phyloP scores from a whole-genome alignment of 352 stramenopile species.

The Stramenopiles sp. region DNA sequence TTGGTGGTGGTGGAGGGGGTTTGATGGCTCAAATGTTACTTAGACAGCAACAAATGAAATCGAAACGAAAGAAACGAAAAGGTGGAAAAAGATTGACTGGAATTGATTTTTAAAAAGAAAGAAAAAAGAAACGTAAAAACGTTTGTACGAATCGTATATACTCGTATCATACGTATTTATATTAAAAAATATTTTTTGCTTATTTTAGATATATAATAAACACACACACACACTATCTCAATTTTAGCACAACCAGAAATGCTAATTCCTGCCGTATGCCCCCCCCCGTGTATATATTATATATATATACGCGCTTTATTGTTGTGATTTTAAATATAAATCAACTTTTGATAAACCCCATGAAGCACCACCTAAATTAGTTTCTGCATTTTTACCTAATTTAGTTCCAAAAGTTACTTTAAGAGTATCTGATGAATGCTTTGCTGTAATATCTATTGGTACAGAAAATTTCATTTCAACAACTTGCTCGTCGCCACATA shows the following conservation, averaged over 20 bases:
- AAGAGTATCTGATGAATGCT: background rate
- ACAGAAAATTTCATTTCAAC: constrained; percentile 8
- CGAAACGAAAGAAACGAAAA: background rate
- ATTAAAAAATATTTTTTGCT: too few species aligned
- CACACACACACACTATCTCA: background rate
- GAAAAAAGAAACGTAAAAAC: too few species aligned
- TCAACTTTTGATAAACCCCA: background rate
- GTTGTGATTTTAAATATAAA: background rate
- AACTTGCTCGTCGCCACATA: constrained; percentile 5
- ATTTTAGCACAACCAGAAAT: background rate
- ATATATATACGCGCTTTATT: background rate
- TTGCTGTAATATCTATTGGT: background rate
- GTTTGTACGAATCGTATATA: too few species aligned
- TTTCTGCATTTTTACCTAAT: constrained; percentile 9
- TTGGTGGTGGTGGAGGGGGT: background rate
- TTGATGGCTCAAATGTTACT: background rate
- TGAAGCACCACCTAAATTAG: constrained; percentile 7
- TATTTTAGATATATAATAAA: background rate
- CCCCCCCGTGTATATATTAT: background rate
- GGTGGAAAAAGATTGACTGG: background rate
- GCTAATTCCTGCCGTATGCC: too few species aligned
- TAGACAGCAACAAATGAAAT: background rate
- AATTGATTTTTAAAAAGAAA: background rate
- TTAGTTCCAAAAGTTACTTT: constrained; percentile 9
- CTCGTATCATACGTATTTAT: too few species aligned